phyloP scores from a whole-genome alignment of 106 monocot genomes.

The Amphibolis antarctica region DNA sequence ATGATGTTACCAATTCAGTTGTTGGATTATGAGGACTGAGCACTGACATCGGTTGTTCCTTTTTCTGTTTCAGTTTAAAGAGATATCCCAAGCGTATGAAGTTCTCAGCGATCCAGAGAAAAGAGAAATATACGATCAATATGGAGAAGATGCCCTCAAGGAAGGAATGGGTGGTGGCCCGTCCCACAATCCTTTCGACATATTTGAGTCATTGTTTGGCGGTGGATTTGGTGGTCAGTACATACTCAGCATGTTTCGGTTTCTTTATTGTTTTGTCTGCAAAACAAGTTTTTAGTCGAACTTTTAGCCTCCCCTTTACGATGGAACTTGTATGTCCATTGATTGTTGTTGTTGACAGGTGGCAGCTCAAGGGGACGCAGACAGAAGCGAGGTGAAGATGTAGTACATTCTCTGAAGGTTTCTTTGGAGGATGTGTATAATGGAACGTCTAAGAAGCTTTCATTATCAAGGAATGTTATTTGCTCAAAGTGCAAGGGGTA shows the following conservation, averaged over 20 bases:
- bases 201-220: constrained; percentile 66
- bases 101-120: constrained; percentile 71
- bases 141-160: constrained; percentile 80
- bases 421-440: constrained; percentile 66
- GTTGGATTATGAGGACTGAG: not conserved
- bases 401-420: constrained; percentile 46
- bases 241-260: not conserved
- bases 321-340: not conserved
- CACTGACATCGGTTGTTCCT: not conserved
- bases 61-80: constrained; percentile 66
- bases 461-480: constrained; percentile 42
- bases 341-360: constrained; percentile 9
- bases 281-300: not conserved
- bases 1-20: not conserved
- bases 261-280: not conserved
- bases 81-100: constrained; percentile 74
- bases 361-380: constrained; percentile 38
- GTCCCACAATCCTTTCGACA: constrained; percentile 54
- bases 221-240: constrained; percentile 41
- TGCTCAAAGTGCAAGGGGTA: constrained; percentile 75
- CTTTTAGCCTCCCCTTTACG: not conserved
- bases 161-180: constrained; percentile 62
- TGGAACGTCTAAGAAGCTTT: constrained; percentile 51
- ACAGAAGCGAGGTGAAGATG: constrained; percentile 53
- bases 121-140: constrained; percentile 70